Evolutionary conservation across 1,284 basidiomycete genomes (phyloP).

Genomic region (Boletus calvinii): DNA sequence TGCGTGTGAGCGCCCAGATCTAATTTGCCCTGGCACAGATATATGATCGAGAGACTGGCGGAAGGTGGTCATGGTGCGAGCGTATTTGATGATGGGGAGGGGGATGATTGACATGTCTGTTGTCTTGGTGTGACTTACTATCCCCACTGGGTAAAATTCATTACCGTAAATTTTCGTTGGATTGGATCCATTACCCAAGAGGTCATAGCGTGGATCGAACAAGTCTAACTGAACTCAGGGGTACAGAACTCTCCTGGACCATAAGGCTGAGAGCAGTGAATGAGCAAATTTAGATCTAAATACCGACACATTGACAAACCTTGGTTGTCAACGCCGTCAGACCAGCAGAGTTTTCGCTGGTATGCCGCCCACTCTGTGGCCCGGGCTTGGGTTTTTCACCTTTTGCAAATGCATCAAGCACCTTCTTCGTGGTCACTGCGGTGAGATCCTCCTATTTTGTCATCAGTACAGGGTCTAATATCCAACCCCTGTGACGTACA

Average conservation of each 20-base stretch:
- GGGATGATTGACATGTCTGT: constrained; percentile 55
- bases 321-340: constrained; percentile 82
- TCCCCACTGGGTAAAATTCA: neutral
- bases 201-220: neutral
- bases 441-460: constrained; percentile 87
- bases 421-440: constrained; percentile 83
- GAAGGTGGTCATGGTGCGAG: constrained; percentile 69
- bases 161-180: neutral
- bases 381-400: constrained; percentile 90
- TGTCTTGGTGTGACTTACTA: neutral
- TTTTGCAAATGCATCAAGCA: constrained; percentile 83
- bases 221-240: constrained; percentile 78
- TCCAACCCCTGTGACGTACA: constrained; percentile 45
- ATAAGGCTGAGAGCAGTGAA: constrained; percentile 67
- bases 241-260: constrained; percentile 90
- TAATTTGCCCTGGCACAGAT: constrained; percentile 44
- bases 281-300: constrained; percentile 9
- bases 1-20: neutral
- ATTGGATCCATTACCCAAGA: neutral
- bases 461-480: constrained; percentile 3
- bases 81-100: constrained; percentile 72
- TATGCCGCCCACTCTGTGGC: constrained; percentile 84
- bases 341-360: constrained; percentile 88
- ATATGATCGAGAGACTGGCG: constrained; percentile 73
- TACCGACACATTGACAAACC: constrained; percentile 45